phyloP scores from a whole-genome alignment of 2,329 filamentous ascomycete species.

The Fonsecaea monophora region DNA sequence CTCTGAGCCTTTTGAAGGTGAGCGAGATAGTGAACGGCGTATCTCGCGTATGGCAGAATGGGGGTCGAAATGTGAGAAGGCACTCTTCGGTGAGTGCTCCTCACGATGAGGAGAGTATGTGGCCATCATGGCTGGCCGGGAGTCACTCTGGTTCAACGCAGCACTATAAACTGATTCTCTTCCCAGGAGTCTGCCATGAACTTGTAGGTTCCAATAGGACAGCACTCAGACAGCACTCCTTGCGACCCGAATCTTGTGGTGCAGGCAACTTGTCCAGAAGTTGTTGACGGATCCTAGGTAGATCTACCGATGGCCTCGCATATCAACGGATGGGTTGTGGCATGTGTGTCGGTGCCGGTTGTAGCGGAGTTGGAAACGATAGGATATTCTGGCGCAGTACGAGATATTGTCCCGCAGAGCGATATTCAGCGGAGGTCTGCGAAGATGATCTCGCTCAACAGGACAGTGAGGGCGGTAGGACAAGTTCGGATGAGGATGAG shows the following conservation, averaged over 20 bases:
- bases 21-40: slow-evolving; percentile 85
- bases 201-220: slow-evolving; percentile 6
- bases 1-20: slow-evolving; percentile 79
- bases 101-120: slow-evolving; percentile 58
- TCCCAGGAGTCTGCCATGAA: slow-evolving; percentile 31
- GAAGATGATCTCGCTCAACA: background rate
- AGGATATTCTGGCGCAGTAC: background rate
- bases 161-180: slow-evolving; percentile 13
- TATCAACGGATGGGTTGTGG: slow-evolving; percentile 6
- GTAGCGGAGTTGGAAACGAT: background rate
- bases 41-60: slow-evolving; percentile 82
- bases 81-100: slow-evolving; percentile 79
- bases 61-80: slow-evolving; percentile 80
- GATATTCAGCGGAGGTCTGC: background rate
- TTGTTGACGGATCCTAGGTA: background rate
- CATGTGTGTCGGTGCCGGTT: slow-evolving; percentile 1
- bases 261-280: slow-evolving; percentile 10
- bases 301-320: slow-evolving; percentile 14
- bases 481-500: slow-evolving; percentile 1
- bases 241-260: background rate
- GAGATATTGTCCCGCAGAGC: slow-evolving; percentile 1
- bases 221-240: slow-evolving; percentile 10
- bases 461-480: background rate
- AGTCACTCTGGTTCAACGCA: slow-evolving; percentile 26
- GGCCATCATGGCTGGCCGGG: slow-evolving; percentile 50